phyloP scores from a whole-genome alignment of 2,329 filamentous ascomycete species.

The Annulohypoxylon truncatum region DNA sequence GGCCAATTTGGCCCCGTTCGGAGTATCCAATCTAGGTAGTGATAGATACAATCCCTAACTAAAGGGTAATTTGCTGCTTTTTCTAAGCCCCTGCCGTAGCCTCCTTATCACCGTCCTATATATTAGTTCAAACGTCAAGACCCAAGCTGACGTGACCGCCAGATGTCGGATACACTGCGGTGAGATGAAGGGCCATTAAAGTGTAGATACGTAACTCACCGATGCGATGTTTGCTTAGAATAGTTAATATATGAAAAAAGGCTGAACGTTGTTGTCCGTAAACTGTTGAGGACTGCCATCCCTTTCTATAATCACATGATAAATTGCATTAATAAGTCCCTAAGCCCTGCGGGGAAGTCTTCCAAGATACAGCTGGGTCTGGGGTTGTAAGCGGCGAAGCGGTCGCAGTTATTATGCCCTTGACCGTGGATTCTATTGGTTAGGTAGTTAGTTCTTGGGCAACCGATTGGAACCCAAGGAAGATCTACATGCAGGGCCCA shows the following conservation, averaged over 20 bases:
- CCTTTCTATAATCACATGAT: conserved; percentile 4
- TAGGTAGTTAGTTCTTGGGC: neutral
- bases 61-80: neutral
- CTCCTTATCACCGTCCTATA: neutral
- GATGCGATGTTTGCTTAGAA: neutral
- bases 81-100: neutral
- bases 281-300: neutral
- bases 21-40: neutral
- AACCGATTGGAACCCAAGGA: conserved; percentile 9
- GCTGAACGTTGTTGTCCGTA: neutral
- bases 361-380: conserved; percentile 4
- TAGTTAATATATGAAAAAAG: neutral
- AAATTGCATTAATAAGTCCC: neutral
- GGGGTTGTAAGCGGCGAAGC: neutral
- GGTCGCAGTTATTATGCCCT: neutral
- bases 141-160: neutral
- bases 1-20: conserved; percentile 3
- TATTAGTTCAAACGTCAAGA: neutral
- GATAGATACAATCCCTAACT: neutral
- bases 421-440: conserved; percentile 9
- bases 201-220: neutral
- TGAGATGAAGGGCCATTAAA: too few relatives aligned
- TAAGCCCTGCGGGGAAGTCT: neutral
- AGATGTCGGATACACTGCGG: neutral
- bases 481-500: conserved; percentile 22